These are phyloP conservation scores for Leccinum ochraceum DNA, from an alignment of 768 basidiomycete genomes.

Conservation along the genomic window DNA sequence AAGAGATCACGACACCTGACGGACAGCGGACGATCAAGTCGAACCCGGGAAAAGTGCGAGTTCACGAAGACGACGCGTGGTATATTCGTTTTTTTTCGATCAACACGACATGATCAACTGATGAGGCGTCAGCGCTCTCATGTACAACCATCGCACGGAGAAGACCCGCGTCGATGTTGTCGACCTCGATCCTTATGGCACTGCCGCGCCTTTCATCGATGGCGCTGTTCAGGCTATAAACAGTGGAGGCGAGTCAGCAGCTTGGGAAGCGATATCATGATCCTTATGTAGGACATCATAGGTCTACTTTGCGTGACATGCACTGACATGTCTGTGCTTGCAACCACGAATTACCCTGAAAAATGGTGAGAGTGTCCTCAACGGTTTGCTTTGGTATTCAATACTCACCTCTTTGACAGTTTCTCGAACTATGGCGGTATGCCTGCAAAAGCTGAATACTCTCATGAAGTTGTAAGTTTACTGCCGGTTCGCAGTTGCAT, in stretches of 20 bases:
- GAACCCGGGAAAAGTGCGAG: conserved; percentile 57
- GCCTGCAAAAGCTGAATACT: conserved; percentile 89
- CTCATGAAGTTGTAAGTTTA: conserved; percentile 81
- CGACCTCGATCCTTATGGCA: conserved; percentile 98
- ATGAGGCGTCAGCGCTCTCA: conserved; percentile 60
- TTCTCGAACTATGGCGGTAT: conserved; percentile 95
- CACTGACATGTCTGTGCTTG: conserved; percentile 92
- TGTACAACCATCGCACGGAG: conserved; percentile 86
- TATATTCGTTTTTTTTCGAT: conserved; percentile 35
- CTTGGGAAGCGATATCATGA: not conserved
- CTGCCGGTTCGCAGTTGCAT: not conserved
- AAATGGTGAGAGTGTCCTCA: conserved; percentile 66
- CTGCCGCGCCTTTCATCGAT: conserved; percentile 96
- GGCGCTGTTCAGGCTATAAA: conserved; percentile 86
- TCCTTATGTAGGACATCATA: conserved; percentile 2
- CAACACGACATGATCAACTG: not conserved
- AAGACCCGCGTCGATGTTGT: conserved; percentile 83
- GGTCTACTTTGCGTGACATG: conserved; percentile 95
- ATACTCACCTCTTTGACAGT: conserved; percentile 40
- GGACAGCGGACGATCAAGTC: conserved; percentile 14
- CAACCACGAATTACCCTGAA: conserved; percentile 92
- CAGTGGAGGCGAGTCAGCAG: conserved; percentile 73
- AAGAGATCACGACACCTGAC: conserved; percentile 18
- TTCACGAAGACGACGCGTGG: conserved; percentile 97
- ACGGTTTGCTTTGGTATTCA: not conserved